Evolutionary conservation across 306 rosid species (phyloP), one percentile per base, ranked within the genome.

Genomic region (Arachis stenosperma): DNA sequence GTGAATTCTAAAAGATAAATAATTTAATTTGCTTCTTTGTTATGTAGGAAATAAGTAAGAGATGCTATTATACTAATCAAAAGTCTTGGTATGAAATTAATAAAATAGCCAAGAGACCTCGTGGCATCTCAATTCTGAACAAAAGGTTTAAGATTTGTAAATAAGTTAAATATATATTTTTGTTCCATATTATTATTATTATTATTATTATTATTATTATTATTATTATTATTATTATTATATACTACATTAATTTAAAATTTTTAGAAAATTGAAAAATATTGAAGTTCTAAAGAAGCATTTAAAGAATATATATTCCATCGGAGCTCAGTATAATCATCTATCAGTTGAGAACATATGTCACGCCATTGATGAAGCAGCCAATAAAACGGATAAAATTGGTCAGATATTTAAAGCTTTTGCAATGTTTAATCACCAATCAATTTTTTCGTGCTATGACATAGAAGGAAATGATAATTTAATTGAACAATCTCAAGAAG

Each of bases 21-120:
- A 40, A 40, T 40, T 59, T 17, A 55, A 44, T 61, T 64, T 42
- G 70, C 22, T 3, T 30, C 1, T 17, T 17, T 17, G 22, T 0
- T 41, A 57, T 75, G 63, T 67, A 89, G 91, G 91, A 85, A 77
- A 44, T 78, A 5, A 89, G 84, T 61, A 65, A 86, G 78, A 86
- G 76, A 7, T 89, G 94, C 61, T 86, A 84, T 58, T 42, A 86
- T 39, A 78, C 81, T 14, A 82, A 85, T 69, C 71, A 77, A 5
- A 62, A 77, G 67, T 89, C 96, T 8, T 87, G 96, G 92, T 44
- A 80, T 6, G 86, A 80, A 74, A 85, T 87, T 27, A 92, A 89
- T 67, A 62, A 56, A 71, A 50, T 87, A 4, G 87, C 85, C 29
- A 69, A 52, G 62, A 52, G 67, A 69, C 77, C 65, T 39, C 41